Evolutionary conservation across 192 early-diverging fungal genomes (phyloP).

Genomic region (Podila clonocystis): DNA sequence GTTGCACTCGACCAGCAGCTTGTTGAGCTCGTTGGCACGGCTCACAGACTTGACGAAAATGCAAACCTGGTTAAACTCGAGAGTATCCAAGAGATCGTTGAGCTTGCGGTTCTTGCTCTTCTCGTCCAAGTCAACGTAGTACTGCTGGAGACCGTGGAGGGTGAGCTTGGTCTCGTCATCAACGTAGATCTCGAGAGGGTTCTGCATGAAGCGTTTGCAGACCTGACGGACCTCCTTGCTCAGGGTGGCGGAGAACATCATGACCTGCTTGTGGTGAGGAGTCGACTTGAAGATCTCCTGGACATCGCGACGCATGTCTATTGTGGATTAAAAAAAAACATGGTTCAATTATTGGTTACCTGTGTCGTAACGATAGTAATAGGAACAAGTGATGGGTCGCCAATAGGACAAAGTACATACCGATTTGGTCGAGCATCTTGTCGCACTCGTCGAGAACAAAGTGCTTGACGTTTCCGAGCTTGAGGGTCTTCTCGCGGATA

Average conservation of each 20-base stretch:
- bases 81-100: conserved; percentile 88
- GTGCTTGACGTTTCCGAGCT: conserved; percentile 88
- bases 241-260: conserved; percentile 98
- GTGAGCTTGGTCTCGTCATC: conserved; percentile 99
- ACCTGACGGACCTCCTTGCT: conserved; percentile 91
- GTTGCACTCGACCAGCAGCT: conserved; percentile 87
- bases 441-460: conserved; percentile 99
- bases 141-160: conserved; percentile 96
- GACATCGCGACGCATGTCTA: conserved; percentile 97
- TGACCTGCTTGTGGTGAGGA: conserved; percentile 97
- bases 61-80: conserved; percentile 99
- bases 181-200: conserved; percentile 96
- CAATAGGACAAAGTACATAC: conserved; percentile 61
- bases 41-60: conserved; percentile 95
- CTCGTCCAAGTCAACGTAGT: conserved; percentile 89
- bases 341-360: too few relatives aligned
- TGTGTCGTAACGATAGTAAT: background rate
- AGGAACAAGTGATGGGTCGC: background rate
- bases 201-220: conserved; percentile 99
- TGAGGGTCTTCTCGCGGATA: conserved; percentile 86
- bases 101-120: conserved; percentile 93
- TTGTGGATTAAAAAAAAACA: background rate
- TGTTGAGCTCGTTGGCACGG: conserved; percentile 89
- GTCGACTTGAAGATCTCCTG: conserved; percentile 96
- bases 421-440: conserved; percentile 93